Base-by-base conservation (phyloP, 2,329 filamentous ascomycete species). In the Neobulgaria alba region DNA sequence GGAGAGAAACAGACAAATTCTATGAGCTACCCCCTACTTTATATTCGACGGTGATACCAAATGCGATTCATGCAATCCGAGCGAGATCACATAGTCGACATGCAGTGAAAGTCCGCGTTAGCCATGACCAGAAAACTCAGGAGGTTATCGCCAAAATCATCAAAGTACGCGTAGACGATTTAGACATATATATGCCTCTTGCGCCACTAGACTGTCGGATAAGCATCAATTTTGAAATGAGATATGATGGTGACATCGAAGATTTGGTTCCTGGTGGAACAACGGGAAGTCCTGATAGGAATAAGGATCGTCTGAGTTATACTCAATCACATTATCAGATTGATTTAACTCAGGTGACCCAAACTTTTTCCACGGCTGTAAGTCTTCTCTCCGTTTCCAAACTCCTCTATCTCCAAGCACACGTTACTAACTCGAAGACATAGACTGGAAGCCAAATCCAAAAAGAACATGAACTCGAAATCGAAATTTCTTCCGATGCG, bases 141-240 rank as follows among this genome's bases (percentile, higher is more conserved):
- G 69, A 79, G 43, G 66, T 89, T 2, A 64, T 90, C 9, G 82
- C 79, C 44, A 88, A 85, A 61, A 95, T 98, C 54, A 79, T 98
- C 63, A 98, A 98, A 67, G 79, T 81, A 18, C 79, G 88, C n/a
- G 72, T 96, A 10, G 80, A 77, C 18, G 88, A 98, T 59, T 67
- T 95, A n/a, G 84, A 95, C 54, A 73, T 98, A 14, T 82, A 84
- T 62, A 83, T 87, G 52, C 90, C 92, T 0, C 68, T 69, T 36
- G 75, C 74, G 7, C 76, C 77, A 3, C 85, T 95, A 56, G 92
- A 98, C 63, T 95, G 88, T 64, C 85, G 92, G 9, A 81, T 98
- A 52, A 94, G 87, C 55, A 79, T 98, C 57, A 96, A 95, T 58
- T 73, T 98, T 2, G 93, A 98, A 75, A 88, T 93, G 75, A 75